Conservation (phyloP, 768 basidiomycete genomes). For the Leccinum imitatum region DNA sequence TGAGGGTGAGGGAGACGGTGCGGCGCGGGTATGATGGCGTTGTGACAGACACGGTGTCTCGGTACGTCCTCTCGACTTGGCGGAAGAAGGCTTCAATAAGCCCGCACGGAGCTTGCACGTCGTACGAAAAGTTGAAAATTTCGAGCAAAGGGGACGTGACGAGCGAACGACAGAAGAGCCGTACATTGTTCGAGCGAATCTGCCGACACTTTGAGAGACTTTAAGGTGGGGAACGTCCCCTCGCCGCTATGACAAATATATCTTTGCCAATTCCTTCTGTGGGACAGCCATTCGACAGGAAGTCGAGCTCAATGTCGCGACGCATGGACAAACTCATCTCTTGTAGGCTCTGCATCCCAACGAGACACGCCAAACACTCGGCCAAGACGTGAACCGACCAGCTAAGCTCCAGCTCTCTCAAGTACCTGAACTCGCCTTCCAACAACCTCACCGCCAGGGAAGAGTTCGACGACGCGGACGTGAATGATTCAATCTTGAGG, state of each 20-base stretch:
- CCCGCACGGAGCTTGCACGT: slow-evolving; percentile 24
- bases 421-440: slow-evolving; percentile 16
- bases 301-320: slow-evolving; percentile 17
- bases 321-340: slow-evolving; percentile 25
- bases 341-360: slow-evolving; percentile 21
- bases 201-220: slow-evolving; percentile 23
- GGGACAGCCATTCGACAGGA: slow-evolving; percentile 13
- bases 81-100: slow-evolving; percentile 24
- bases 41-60: not conserved
- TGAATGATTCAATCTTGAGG: slow-evolving; percentile 25
- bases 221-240: slow-evolving; percentile 24
- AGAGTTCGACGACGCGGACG: slow-evolving; percentile 9
- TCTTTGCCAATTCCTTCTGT: not conserved
- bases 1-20: slow-evolving; percentile 26
- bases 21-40: not conserved
- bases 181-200: slow-evolving; percentile 29
- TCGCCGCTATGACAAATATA: not conserved
- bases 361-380: slow-evolving; percentile 23
- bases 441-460: slow-evolving; percentile 17
- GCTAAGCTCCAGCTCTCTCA: slow-evolving; percentile 27
- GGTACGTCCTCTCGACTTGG: slow-evolving; percentile 21
- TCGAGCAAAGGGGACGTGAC: slow-evolving; percentile 25
- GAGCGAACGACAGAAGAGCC: slow-evolving; percentile 19
- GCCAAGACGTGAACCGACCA: slow-evolving; percentile 24
- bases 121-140: slow-evolving; percentile 26